Percentiles rank a stretch among this genome's conserved stretches.
Evolutionary conservation across 352 stramenopile genomes (phyloP).

Genomic region (Globisporangium polare): DNA sequence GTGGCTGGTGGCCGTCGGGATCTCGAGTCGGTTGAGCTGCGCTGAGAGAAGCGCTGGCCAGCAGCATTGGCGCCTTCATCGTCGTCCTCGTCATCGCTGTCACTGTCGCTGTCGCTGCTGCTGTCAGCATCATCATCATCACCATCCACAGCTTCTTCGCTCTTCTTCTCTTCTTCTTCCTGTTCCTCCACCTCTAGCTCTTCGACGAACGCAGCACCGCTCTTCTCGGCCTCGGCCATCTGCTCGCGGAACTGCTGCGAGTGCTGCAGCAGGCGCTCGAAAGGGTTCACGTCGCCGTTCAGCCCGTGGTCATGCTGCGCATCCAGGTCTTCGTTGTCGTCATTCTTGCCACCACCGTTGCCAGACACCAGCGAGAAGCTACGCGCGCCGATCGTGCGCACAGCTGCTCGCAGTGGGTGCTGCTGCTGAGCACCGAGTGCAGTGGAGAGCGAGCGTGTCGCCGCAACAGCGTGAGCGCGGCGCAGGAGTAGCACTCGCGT

Average conservation of each 20-base stretch:
- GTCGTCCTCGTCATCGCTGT: slow-evolving; percentile 14
- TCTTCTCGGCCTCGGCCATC: slow-evolving; percentile 21
- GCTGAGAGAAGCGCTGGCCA: not conserved
- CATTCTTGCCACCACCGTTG: slow-evolving; percentile 16
- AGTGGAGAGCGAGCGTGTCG: not conserved
- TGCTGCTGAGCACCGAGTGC: not conserved
- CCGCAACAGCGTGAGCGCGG: not conserved
- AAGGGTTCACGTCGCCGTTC: slow-evolving; percentile 38
- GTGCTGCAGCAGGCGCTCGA: slow-evolving; percentile 64
- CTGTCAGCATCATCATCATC: slow-evolving; percentile 14
- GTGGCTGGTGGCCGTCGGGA: not conserved
- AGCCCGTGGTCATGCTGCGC: not conserved
- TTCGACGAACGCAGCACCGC: slow-evolving; percentile 11
- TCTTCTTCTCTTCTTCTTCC: slow-evolving; percentile 12
- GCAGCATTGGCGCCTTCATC: slow-evolving; percentile 3
- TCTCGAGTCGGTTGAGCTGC: not conserved
- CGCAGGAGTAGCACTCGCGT: slow-evolving; percentile 7
- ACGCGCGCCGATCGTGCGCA: slow-evolving; percentile 12
- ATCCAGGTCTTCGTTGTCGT: slow-evolving; percentile 10
- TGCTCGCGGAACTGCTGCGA: slow-evolving; percentile 57
- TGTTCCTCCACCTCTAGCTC: slow-evolving; percentile 15
- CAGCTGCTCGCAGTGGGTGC: slow-evolving; percentile 14
- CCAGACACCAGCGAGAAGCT: slow-evolving; percentile 11
- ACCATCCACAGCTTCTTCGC: slow-evolving; percentile 9
- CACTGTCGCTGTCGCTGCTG: slow-evolving; percentile 5